Base-by-base conservation (phyloP, 1,284 basidiomycete species). In the Inonotus hispidus region DNA sequence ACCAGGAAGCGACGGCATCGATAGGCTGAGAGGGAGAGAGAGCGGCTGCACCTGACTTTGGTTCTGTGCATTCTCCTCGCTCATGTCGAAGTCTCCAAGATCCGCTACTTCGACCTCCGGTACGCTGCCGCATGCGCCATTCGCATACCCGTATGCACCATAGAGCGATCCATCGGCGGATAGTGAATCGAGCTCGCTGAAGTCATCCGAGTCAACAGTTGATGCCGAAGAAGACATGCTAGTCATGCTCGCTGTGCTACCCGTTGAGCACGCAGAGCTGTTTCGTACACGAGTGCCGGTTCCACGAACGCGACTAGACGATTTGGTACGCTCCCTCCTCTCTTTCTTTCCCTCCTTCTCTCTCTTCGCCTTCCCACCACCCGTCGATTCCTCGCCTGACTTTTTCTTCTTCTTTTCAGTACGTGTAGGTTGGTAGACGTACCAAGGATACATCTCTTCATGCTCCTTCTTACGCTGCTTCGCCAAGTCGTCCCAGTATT, bases 401-500 rank as follows among this genome's bases (percentile, higher is more conserved):
- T n/a, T 50, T 50, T 54, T 59, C 50, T 54, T 59, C 38, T 46
- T 52, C 59, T 56, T 43, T 5, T 29, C 46, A 19, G 54, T 7
- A n/a, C 53, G 58, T 71, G 88, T 85, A 0, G 88, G 88, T 19
- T 88, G 83, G 69, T 90, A 90, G 37, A 89, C 87, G 71, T 89
- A 89, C 71, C 83, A 80, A 65, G 88, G 88, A 65, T 89, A 85
- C 77, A 83, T 73, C 68, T 77, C 75, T 73, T 82, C 81, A 66
- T 82, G 80, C 70, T 82, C 81, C 72, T 78, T 79, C 73, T 82
- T 82, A 71, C 78, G 80, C 70, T 81, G 79, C 72, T 82, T 82
- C 38, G 80, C 81, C 53, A 80, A 68, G 59, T 82, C 79, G 69
- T 82, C 82, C 85, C 85, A 88, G 67, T 82, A 79, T 67, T 81